Evolutionary conservation across 2,329 filamentous ascomycete genomes (phyloP), one percentile per base, ranked within the genome.

Genomic region (Triangularia verruculosa): DNA sequence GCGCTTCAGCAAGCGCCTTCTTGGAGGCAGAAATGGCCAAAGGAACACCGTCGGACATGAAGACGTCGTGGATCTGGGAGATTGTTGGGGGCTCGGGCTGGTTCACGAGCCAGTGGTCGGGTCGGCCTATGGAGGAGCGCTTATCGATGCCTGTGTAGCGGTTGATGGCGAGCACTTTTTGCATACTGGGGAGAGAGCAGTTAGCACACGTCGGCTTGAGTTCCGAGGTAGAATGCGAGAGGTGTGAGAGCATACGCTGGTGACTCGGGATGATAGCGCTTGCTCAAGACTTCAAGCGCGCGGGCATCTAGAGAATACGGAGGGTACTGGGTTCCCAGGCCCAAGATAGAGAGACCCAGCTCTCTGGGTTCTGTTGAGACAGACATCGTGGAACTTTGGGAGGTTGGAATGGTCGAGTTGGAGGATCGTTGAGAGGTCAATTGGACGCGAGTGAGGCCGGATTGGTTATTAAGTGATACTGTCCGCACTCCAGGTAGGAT

Each of bases 81-180:
- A 88, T 86, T 9, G 82, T 80, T 0, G 86, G 85, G 0, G 82
- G 77, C 15, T 74, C 73, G 28, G 78, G 76, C 70, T 83, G 77
- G 74, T 89, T 89, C 30, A 87, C 86, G 30, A 87, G 67, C 0
- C 85, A 85, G 70, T 89, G 86, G 63, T 86, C 83, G 11, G 83
- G 80, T 2, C 79, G 82, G 63, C 86, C 86, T 68, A 89, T 82
- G 12, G 86, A 86, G 12, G 86, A 86, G 59, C 87, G 83, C 30
- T 79, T 77, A 59, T 88, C 86, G 64, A 89, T 89, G 64, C 87
- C 87, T 1, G 87, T 89, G 69, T 81, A 88, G 62, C 81, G 79
- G 75, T 89, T 89, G 72, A 89, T 88, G 15, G 80, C 78, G 61
- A 86, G 80, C 25, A 89, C 82, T 71, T 89, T 89, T 65, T 79